A percentile compares a stretch with the other conserved stretches of the same genome.
Conservation (phyloP, 352 stramenopile species). For the Peronospora belbahrii region DNA sequence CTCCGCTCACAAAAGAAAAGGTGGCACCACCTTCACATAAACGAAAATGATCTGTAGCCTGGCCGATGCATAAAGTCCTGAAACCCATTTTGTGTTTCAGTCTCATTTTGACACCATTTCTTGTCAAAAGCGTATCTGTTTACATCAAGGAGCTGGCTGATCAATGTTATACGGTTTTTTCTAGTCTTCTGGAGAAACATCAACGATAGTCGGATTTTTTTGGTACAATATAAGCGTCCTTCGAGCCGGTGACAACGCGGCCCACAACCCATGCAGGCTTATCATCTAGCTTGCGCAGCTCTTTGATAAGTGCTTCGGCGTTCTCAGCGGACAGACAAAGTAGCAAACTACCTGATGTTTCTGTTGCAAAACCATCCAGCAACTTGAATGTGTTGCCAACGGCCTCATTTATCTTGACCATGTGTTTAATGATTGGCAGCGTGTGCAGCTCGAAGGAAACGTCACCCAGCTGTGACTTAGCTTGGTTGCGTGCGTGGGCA, state of each 20-base stretch:
- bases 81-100: background rate
- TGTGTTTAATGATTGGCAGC: slow-evolving; percentile 89
- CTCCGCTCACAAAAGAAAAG: no score
- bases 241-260: slow-evolving; percentile 70
- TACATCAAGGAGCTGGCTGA: background rate
- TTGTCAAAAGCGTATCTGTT: background rate
- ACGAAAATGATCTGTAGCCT: no score
- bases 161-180: background rate
- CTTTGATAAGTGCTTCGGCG: slow-evolving; percentile 79
- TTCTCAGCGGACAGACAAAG: slow-evolving; percentile 84
- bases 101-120: background rate
- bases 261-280: slow-evolving; percentile 91
- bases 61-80: no score
- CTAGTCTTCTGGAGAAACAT: slow-evolving; percentile 45
- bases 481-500: slow-evolving; percentile 90
- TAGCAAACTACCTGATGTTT: slow-evolving; percentile 92
- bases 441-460: slow-evolving; percentile 91
- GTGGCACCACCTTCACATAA: no score
- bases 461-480: slow-evolving; percentile 83
- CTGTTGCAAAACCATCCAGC: slow-evolving; percentile 85
- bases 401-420: slow-evolving; percentile 80
- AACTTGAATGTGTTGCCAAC: slow-evolving; percentile 91
- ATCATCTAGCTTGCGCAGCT: slow-evolving; percentile 83
- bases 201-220: slow-evolving; percentile 48
- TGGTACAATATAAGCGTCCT: slow-evolving; percentile 51